Evolutionary conservation across 163 green algal genomes (phyloP).

Genomic region (Prototheca wickerhamii): DNA sequence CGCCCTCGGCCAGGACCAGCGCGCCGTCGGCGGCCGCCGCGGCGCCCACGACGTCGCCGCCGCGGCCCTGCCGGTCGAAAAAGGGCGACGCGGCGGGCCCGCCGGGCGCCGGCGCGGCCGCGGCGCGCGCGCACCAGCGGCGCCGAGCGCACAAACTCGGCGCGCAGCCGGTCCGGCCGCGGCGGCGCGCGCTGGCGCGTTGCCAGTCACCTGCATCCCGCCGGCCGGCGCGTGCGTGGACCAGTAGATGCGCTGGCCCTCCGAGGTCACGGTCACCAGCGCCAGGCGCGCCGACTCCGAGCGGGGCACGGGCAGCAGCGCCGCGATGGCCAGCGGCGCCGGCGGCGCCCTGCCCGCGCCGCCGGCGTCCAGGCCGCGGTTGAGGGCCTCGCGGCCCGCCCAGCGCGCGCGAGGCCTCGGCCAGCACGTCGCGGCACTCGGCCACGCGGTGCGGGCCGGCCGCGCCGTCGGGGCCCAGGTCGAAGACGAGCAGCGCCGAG

Average conservation of each 20-base stretch:
- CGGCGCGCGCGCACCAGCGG: conserved; percentile 16
- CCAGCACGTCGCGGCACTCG: conserved; percentile 57
- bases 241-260: conserved; percentile 79
- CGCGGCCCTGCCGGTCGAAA: not conserved
- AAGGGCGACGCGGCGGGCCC: no score
- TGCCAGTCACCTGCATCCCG: not conserved
- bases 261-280: conserved; percentile 70
- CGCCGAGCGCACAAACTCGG: conserved; percentile 47
- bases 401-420: conserved; percentile 16
- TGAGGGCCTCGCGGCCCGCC: conserved; percentile 10
- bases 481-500: conserved; percentile 54
- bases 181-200: conserved; percentile 5
- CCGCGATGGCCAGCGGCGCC: conserved; percentile 19
- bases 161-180: conserved; percentile 37
- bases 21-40: conserved; percentile 42
- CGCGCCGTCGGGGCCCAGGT: conserved; percentile 52
- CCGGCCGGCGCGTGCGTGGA: conserved; percentile 1
- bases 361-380: conserved; percentile 1
- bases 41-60: conserved; percentile 37
- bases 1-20: conserved; percentile 63
- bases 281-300: conserved; percentile 30
- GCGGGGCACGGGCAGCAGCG: conserved; percentile 52
- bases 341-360: conserved; percentile 41
- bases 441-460: conserved; percentile 43
- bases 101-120: conserved; percentile 11